Evolutionary conservation across 2,329 filamentous ascomycete genomes (phyloP).

Genomic region (Orbilia brochopaga): DNA sequence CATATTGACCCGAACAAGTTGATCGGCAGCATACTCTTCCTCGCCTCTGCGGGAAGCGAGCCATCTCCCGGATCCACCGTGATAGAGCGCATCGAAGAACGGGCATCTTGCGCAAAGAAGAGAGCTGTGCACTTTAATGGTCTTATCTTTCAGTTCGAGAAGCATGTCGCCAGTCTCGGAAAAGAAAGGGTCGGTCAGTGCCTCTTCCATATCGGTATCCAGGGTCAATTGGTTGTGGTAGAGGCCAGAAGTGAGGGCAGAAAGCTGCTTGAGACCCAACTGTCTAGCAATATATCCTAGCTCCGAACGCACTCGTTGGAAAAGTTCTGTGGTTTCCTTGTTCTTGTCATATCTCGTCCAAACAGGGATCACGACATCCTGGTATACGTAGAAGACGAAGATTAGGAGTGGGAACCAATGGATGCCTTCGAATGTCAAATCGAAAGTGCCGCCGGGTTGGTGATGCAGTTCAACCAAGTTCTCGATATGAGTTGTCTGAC

Average conservation of each 20-base stretch:
- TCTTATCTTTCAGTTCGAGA: slow-evolving; percentile 76
- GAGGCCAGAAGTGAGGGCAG: slow-evolving; percentile 77
- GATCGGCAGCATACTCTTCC: slow-evolving; percentile 57
- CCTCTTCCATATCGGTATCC: slow-evolving; percentile 64
- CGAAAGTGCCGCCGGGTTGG: slow-evolving; percentile 60
- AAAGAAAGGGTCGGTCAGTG: slow-evolving; percentile 71
- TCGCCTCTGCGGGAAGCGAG: slow-evolving; percentile 70
- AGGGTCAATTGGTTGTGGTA: slow-evolving; percentile 26
- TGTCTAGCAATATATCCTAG: slow-evolving; percentile 29
- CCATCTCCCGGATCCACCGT: slow-evolving; percentile 90
- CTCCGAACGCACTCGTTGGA: slow-evolving; percentile 79
- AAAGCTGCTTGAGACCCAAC: slow-evolving; percentile 62
- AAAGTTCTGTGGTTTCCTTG: slow-evolving; percentile 71
- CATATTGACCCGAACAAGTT: slow-evolving; percentile 74
- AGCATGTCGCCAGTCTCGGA: slow-evolving; percentile 73
- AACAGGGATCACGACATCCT: slow-evolving; percentile 78
- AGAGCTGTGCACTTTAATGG: slow-evolving; percentile 74
- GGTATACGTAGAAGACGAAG: slow-evolving; percentile 78
- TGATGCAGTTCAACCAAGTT: slow-evolving; percentile 46
- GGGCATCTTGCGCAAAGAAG: slow-evolving; percentile 83
- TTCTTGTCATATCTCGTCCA: slow-evolving; percentile 74
- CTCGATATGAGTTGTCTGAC: slow-evolving; percentile 15
- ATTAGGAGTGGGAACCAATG: slow-evolving; percentile 83
- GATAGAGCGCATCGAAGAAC: slow-evolving; percentile 89
- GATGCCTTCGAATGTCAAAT: slow-evolving; percentile 71